A percentile compares a stretch with the other conserved stretches of the same genome.
Conservation (phyloP, 2,329 filamentous ascomycete genomes). For the Aspergillus tamarii region DNA sequence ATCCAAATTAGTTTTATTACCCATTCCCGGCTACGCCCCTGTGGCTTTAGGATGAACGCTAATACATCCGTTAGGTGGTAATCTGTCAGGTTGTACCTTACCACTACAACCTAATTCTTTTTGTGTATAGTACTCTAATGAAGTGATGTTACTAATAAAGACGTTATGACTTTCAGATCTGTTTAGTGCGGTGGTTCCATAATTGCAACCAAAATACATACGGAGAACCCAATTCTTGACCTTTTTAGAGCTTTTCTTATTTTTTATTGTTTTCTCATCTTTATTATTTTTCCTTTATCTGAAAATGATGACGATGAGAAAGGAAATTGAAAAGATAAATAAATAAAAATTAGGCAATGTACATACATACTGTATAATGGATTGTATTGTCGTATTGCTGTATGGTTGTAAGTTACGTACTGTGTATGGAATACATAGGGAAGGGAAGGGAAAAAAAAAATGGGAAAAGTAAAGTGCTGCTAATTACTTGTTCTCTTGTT, state of each 20-base stretch:
- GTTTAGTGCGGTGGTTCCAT: neutral
- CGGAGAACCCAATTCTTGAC: neutral
- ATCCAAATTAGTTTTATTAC: neutral
- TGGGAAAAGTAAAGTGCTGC: neutral
- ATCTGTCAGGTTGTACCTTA: slow-evolving; percentile 2
- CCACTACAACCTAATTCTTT: neutral
- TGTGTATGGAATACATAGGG: neutral
- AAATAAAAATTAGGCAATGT: neutral
- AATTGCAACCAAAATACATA: neutral
- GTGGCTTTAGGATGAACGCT: neutral
- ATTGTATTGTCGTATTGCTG: neutral
- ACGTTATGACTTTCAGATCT: neutral
- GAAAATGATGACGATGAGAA: neutral
- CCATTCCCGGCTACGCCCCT: neutral
- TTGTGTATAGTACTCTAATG: neutral
- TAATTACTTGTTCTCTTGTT: slow-evolving; percentile 1
- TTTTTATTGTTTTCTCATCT: neutral
- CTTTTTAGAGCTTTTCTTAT: neutral
- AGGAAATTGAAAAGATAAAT: neutral
- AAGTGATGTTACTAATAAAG: neutral
- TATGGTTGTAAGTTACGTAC: neutral
- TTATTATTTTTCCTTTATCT: too few species aligned
- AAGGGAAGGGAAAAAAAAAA: neutral
- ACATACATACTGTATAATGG: neutral
- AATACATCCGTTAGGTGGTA: neutral